phyloP scores from a whole-genome alignment of 768 basidiomycete species.

The Tricholoma furcatifolium region DNA sequence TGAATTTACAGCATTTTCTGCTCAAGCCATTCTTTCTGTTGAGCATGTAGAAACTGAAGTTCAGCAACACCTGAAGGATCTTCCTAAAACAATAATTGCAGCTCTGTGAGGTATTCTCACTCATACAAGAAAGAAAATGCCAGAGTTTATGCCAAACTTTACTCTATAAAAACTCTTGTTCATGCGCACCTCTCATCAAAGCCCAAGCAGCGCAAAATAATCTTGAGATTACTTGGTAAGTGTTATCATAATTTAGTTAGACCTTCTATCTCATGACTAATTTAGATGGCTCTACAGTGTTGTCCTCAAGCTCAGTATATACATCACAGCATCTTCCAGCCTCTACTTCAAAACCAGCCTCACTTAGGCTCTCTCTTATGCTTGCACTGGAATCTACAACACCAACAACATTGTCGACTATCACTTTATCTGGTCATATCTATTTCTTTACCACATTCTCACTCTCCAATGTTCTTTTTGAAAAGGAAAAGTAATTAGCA shows the following conservation, averaged over 20 bases:
- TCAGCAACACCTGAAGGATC: conserved; percentile 10
- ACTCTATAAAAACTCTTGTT: neutral
- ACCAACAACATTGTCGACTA: neutral
- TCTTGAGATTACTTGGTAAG: neutral
- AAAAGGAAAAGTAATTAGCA: conserved; percentile 4
- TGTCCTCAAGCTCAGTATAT: too few relatives aligned
- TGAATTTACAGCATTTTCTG: conserved; percentile 6
- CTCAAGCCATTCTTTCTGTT: neutral
- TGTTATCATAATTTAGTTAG: neutral
- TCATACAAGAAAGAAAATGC: too few relatives aligned
- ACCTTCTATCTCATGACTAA: neutral
- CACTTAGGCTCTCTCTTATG: too few relatives aligned
- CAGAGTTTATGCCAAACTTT: too few relatives aligned
- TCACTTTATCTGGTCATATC: neutral
- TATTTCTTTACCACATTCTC: conserved; percentile 6
- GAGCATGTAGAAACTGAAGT: neutral
- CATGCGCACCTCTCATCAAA: neutral
- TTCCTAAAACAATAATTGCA: conserved; percentile 21
- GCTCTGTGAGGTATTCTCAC: conserved; percentile 18
- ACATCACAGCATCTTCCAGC: too few relatives aligned
- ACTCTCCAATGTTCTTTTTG: conserved; percentile 2
- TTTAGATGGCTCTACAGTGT: neutral
- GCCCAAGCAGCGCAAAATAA: neutral
- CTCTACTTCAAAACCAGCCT: too few relatives aligned
- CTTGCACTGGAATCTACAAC: neutral